Base-by-base conservation (phyloP, 345 rosid species). In the Pistacia integerrima region DNA sequence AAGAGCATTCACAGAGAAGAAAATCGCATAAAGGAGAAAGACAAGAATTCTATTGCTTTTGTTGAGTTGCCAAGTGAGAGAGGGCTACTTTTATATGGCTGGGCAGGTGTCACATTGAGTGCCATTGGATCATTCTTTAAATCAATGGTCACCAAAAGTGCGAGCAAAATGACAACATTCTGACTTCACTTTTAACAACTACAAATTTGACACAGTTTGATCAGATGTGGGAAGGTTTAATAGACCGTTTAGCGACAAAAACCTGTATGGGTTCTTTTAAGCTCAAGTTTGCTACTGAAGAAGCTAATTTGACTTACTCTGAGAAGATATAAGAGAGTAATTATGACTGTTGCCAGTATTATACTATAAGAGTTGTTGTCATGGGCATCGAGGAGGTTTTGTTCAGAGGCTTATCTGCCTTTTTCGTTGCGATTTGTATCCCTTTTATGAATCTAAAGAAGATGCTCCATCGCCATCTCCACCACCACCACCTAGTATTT, bases 281-380 rank as follows among this genome's bases (percentile, higher is more conserved):
- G 69, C 76, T n/a, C 22, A 78, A 84, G 28, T 78, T 36, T 54
- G 80, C 82, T 3, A 64, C 60, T 9, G 84, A 75, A 33, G 72
- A 84, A 46, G 55, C 69, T 2, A 56, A 28, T 3, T 20, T 69
- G 20, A 49, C 73, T 0, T n/a, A 6, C 12, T 17, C 1, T 8
- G 3, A 36, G 0, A 84, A 35, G 2, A 64, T 80, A 28, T 84
- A 75, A 54, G 72, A 25, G 28, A 35, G 55, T 22, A 64, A 67
- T 10, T 80, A 81, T 17, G 22, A 4, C 4, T 4, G 7, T 58
- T 81, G 87, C 57, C 52, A 81, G 13, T 65, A 16, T 22, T 8
- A 1, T 20, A 20, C 6, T 20, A 13, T 10, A 30, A 38, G 52
- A 41, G 8, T 44, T 65, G 69, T 52, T 65, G 69, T 33, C 30